Evolutionary conservation across 768 basidiomycete species (phyloP).

Genomic region (Collybia sordida): DNA sequence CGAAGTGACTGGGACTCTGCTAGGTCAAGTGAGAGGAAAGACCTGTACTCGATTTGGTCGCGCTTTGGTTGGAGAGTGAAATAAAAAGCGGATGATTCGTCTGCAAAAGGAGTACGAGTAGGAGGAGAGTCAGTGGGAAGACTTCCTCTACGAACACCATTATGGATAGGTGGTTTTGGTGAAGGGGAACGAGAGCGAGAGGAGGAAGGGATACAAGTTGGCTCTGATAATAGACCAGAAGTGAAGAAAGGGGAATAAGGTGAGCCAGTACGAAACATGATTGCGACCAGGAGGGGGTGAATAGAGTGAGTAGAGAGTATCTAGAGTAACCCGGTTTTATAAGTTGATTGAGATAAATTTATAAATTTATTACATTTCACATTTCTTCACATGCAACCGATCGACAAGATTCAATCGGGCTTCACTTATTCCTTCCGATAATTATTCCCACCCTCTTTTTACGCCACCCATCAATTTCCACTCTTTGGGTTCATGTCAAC

Average conservation of each 20-base stretch:
- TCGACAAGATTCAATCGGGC: not conserved
- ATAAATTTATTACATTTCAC: too few species aligned
- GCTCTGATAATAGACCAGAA: slow-evolving; percentile 50
- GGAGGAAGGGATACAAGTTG: slow-evolving; percentile 16
- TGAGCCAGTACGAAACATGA: slow-evolving; percentile 41
- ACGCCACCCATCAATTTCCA: not conserved
- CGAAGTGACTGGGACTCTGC: slow-evolving; percentile 50
- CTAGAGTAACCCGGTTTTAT: not conserved
- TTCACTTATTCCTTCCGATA: too few species aligned
- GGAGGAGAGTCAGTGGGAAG: slow-evolving; percentile 30
- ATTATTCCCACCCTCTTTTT: too few species aligned
- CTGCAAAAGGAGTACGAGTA: slow-evolving; percentile 13
- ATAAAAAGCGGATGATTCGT: slow-evolving; percentile 41
- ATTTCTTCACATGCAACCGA: not conserved
- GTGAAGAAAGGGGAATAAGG: slow-evolving; percentile 69
- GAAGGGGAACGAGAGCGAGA: slow-evolving; percentile 4
- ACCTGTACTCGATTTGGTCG: slow-evolving; percentile 42
- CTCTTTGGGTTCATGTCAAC: not conserved
- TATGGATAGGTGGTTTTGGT: slow-evolving; percentile 12
- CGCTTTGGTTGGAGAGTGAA: slow-evolving; percentile 45
- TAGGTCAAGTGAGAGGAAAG: slow-evolving; percentile 70
- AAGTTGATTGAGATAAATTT: slow-evolving; percentile 1
- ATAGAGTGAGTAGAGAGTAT: not conserved
- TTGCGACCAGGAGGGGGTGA: slow-evolving; percentile 6
- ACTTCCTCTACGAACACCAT: slow-evolving; percentile 30